Base-by-base conservation (phyloP, 768 basidiomycete genomes). In the Tricholoma terreum region DNA sequence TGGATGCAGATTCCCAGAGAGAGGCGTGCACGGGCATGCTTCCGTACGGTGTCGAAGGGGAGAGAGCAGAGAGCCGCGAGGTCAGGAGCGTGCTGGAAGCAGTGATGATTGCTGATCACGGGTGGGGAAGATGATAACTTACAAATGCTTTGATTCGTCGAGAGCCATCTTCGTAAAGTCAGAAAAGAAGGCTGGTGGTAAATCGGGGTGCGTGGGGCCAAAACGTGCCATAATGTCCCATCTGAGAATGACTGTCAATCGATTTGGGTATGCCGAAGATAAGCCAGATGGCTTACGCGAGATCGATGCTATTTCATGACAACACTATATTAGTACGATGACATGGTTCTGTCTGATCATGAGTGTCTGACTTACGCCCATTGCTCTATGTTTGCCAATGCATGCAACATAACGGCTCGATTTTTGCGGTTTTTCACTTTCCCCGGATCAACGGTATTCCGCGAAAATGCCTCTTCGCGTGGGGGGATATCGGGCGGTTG, bases 141-240 rank as follows among this genome's bases (percentile, higher is more conserved):
- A 83, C 77, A 90, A 92, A 67, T 91, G 91, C 67, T 91, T 89
- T n/a, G 84, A 84, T 66, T 94, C 90, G 71, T 94, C 92, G 33
- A 92, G 77, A 0, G 90, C 91, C 75, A 94, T 87, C 67, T 89
- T 90, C 1, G 89, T 79, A 67, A 90, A 94, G 71, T 92, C 90
- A 19, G 83, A 80, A 73, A 88, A 92, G 72, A 90, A 92, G 12
- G 86, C 84, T 6, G 80, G 82, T 0, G 90, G 90, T 14, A 92
- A 72, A 46, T 84, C 71, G 8, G 73, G 80, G 69, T 84, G 78
- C 31, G 62, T 76, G 54, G 81, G 80, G 0, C 87, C 88, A 68
- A 90, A 92, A 0, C 91, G 80, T 7, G 82, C 89, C 67, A 92
- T 88, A 59, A 90, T 90, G 64, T 92, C 90, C 90, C 90, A 92